phyloP scores from a whole-genome alignment of 228 moss, liverwort and hornwort genomes.

The Sphagnum magellanicum region DNA sequence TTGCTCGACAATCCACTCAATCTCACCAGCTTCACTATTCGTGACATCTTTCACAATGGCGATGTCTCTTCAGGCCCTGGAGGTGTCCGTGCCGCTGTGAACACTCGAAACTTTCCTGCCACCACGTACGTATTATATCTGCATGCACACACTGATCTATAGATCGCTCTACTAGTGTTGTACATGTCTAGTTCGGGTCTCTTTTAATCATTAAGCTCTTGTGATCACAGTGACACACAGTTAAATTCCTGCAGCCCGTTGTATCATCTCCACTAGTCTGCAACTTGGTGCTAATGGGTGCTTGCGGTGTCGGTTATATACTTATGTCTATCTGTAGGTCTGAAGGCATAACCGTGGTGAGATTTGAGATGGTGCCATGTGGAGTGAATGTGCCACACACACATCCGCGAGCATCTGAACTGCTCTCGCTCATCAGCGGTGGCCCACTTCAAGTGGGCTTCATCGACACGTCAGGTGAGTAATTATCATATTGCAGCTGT shows the following conservation, averaged over 20 bases:
- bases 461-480: conserved; percentile 21
- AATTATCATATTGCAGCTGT: too few relatives aligned
- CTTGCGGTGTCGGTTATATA: too few relatives aligned
- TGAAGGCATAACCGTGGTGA: conserved; percentile 24
- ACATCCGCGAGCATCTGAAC: conserved; percentile 30
- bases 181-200: too few relatives aligned
- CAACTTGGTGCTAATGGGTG: too few relatives aligned
- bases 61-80: conserved; percentile 3
- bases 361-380: conserved; percentile 25
- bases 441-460: conserved; percentile 33
- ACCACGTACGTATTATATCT: not conserved
- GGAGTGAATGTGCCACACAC: conserved; percentile 33
- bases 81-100: conserved; percentile 14
- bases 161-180: too few relatives aligned
- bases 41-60: conserved; percentile 14
- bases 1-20: conserved; percentile 1
- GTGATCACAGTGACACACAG: too few relatives aligned
- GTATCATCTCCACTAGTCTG: too few relatives aligned
- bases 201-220: too few relatives aligned
- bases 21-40: conserved; percentile 1
- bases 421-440: conserved; percentile 26
- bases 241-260: too few relatives aligned
- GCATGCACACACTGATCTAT: too few relatives aligned
- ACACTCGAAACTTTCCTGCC: conserved; percentile 15
- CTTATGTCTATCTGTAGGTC: conserved; percentile 8